Evolutionary conservation across 305 asterid genomes (phyloP), one percentile per base, ranked within the genome.

Genomic region (Striga hermonthica): DNA sequence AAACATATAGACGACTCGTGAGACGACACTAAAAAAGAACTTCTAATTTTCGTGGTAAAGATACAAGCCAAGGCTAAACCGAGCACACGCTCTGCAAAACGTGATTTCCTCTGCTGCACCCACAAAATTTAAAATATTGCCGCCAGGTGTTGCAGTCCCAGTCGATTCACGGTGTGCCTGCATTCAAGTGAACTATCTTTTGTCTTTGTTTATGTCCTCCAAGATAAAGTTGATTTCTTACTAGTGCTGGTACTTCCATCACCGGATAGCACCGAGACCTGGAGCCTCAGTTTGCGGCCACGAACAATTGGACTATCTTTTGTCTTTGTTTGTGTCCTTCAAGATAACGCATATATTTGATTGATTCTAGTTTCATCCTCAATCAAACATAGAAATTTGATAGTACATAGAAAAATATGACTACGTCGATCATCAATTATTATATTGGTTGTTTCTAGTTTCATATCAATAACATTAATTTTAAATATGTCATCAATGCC

Each of bases 111-210:
- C 98, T 13, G 98, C 98, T 14, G 92, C 95, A 56, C 87, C 88
- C 69, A 89, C 98, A 9, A 89, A 89, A 77, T 92, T 95, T 15
- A 57, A 55, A 49, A 5, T 56, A 7, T 66, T 61, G 58, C 64
- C 73, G 53, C 72, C 76, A 4, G 84, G 64, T 60, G 82, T 69
- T 43, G 83, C 93, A 4, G 95, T 92, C 69, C 98, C 98, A 43
- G 93, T 81, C 44, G 98, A 91, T 75, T 91, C 98, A 0, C 96
- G 86, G 69, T 85, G 87, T 69, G 96, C 98, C 98, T 91, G 83
- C 75, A 65, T 61, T 54, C 53, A 61, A 8, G 52, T 6, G 54
- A 35, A 34, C 10, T 35, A 40, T 69, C 65, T 47, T 3, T n/a
- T 2, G 47, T 9, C 14, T 22, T 9, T 54, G 10, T 14, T 22